These are phyloP conservation scores for Naumovozyma castellii DNA, from an alignment of 805 yeast species.

Conservation along the genomic window DNA sequence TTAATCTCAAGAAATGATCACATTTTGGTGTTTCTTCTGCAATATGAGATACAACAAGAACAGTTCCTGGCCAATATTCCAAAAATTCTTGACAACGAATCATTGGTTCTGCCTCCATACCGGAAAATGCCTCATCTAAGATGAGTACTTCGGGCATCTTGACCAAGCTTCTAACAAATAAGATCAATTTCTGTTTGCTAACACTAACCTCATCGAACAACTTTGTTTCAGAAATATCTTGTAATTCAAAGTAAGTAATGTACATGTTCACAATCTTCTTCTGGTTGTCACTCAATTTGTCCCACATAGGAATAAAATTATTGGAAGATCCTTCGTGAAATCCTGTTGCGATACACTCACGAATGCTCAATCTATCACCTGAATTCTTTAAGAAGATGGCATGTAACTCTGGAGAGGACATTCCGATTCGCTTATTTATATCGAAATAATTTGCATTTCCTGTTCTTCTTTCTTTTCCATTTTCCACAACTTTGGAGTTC, in stretches of 20 bases:
- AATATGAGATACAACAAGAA: slow-evolving; percentile 74
- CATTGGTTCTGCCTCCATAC: slow-evolving; percentile 63
- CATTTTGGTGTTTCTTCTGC: slow-evolving; percentile 66
- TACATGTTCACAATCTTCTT: slow-evolving; percentile 36
- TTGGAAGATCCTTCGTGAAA: slow-evolving; percentile 46
- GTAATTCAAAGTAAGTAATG: slow-evolving; percentile 38
- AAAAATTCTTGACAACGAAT: slow-evolving; percentile 44
- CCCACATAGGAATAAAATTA: slow-evolving; percentile 43
- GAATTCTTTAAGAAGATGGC: slow-evolving; percentile 57
- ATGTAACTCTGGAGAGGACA: slow-evolving; percentile 87
- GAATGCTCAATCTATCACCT: slow-evolving; percentile 36
- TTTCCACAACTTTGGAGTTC: slow-evolving; percentile 63
- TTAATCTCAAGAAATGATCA: slow-evolving; percentile 35
- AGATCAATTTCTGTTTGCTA: slow-evolving; percentile 67
- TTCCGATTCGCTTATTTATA: slow-evolving; percentile 70
- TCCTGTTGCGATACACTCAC: slow-evolving; percentile 63
- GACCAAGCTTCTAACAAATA: slow-evolving; percentile 68
- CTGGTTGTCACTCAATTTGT: slow-evolving; percentile 26
- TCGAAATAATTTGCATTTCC: slow-evolving; percentile 73
- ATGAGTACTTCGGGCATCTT: slow-evolving; percentile 72
- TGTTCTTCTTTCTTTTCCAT: slow-evolving; percentile 50
- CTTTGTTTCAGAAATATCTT: slow-evolving; percentile 27
- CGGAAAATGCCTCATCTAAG: slow-evolving; percentile 87
- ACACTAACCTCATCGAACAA: slow-evolving; percentile 48
- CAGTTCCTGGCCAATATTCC: slow-evolving; percentile 55